Evolutionary conservation across 371 early-diverging fungal genomes (phyloP).

Genomic region (Mortierella sp.): DNA sequence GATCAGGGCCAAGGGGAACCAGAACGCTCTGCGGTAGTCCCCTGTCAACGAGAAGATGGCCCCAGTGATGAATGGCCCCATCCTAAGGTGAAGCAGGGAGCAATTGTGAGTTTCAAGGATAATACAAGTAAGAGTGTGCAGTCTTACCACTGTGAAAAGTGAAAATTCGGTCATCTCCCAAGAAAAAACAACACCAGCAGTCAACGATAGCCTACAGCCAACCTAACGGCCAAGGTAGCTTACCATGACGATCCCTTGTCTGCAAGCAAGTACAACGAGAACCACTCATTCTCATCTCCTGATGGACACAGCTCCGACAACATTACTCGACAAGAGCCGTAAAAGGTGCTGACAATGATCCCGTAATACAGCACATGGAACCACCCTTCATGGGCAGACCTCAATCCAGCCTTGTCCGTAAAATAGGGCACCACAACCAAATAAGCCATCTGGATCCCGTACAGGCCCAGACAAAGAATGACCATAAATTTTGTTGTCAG

Average conservation of each 20-base stretch:
- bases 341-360: slow-evolving; percentile 41
- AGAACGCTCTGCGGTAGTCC: slow-evolving; percentile 57
- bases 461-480: slow-evolving; percentile 20
- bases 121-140: no score
- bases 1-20: slow-evolving; percentile 53
- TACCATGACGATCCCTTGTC: slow-evolving; percentile 72
- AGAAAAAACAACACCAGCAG: neutral
- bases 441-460: slow-evolving; percentile 20
- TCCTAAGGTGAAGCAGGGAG: slow-evolving; percentile 11
- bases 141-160: no score
- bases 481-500: slow-evolving; percentile 35
- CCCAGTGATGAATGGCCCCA: slow-evolving; percentile 71
- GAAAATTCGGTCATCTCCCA: no score
- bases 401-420: slow-evolving; percentile 29
- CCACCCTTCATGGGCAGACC: slow-evolving; percentile 32
- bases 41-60: slow-evolving; percentile 54
- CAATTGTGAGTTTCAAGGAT: neutral
- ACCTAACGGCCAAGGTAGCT: neutral
- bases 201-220: neutral
- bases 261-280: slow-evolving; percentile 66
- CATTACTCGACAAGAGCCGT: slow-evolving; percentile 53
- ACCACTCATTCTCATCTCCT: slow-evolving; percentile 69
- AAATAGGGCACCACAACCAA: slow-evolving; percentile 28
- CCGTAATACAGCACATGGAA: slow-evolving; percentile 22
- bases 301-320: slow-evolving; percentile 62